Base-by-base conservation (phyloP, 805 yeast species). In the Zygosaccharomyces kombuchaensis region DNA sequence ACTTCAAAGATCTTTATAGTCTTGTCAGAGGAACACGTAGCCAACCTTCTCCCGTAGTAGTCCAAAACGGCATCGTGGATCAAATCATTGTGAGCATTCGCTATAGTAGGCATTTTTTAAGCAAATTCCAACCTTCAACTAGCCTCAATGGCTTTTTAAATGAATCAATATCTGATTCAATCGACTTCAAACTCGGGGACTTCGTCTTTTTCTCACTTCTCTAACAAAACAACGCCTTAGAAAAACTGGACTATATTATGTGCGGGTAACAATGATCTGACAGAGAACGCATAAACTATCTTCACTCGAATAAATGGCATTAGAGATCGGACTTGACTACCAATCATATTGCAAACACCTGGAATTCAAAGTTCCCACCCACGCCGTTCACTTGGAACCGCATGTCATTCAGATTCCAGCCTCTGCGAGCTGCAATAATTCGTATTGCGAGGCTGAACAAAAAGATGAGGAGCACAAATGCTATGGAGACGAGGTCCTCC, bases 11-110 rank as follows among this genome's bases (percentile, higher is more conserved):
- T 82, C 70, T 90, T 88, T 70, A 91, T 85, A n/a, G 96, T 85
- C 63, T 87, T 88, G 71, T 93, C 99, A 3, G 96, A 87, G 3
- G 97, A 89, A 62, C 96, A 88, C 2, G 98, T 91, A 43, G 99
- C 99, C 48, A 93, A 74, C 54, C 96, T 77, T 65, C 88, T 89
- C 22, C 99, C 99, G 65, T 93, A 93, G 73, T 91, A 93, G 66
- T 93, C 99, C 60, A 93, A 77, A 44, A 87, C 96, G 13, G 98
- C 99, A 63, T 93, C 99, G 67, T 93, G 99, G 59, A 89, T 87
- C 61, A 88, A 72, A 68, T 89, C 96, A 54, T 85, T 88, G 67
- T 90, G 97, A 21, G 95, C 93, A 68, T 89, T 88, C 26, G 86
- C 82, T 65, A 90, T 85, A 41, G 95, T 81, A 42, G 87, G 95